phyloP scores from a whole-genome alignment of 371 early-diverging fungal species.

The Mortierella sp. region DNA sequence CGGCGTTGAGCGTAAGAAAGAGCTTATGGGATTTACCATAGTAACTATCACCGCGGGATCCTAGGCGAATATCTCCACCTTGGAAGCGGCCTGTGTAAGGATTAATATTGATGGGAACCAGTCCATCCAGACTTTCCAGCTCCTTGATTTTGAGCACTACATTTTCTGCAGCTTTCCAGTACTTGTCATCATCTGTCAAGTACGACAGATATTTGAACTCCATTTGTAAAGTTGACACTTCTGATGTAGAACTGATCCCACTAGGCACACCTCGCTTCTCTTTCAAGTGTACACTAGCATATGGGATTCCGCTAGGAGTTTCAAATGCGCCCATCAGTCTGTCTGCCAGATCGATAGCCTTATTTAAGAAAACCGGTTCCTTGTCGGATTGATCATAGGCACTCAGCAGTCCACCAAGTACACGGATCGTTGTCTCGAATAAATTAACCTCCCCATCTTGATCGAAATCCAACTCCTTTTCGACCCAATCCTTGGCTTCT shows the following conservation, averaged over 20 bases:
- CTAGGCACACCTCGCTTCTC: constrained; percentile 52
- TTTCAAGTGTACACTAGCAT: constrained; percentile 72
- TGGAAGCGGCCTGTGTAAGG: constrained; percentile 61
- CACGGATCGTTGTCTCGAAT: constrained; percentile 95
- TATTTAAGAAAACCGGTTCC: constrained; percentile 73
- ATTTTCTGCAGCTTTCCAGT: constrained; percentile 77
- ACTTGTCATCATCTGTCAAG: constrained; percentile 78
- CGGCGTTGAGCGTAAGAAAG: not conserved
- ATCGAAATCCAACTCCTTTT: constrained; percentile 68
- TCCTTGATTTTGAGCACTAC: constrained; percentile 73
- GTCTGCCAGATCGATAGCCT: constrained; percentile 86
- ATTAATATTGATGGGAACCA: constrained; percentile 83
- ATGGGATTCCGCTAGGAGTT: constrained; percentile 83
- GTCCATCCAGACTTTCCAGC: constrained; percentile 71
- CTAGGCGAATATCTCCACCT: constrained; percentile 73
- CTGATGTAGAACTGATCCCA: constrained; percentile 77
- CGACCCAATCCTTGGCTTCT: constrained; percentile 77
- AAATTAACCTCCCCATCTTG: constrained; percentile 83
- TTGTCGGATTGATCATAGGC: constrained; percentile 82
- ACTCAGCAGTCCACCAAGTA: constrained; percentile 90
- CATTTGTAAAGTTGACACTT: constrained; percentile 88
- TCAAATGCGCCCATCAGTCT: constrained; percentile 82
- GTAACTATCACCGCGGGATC: constrained; percentile 91
- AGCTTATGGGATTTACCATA: constrained; percentile 80
- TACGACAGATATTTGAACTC: constrained; percentile 91